Base-by-base conservation (phyloP, 345 rosid species). In the Mallotus nudiflorus region DNA sequence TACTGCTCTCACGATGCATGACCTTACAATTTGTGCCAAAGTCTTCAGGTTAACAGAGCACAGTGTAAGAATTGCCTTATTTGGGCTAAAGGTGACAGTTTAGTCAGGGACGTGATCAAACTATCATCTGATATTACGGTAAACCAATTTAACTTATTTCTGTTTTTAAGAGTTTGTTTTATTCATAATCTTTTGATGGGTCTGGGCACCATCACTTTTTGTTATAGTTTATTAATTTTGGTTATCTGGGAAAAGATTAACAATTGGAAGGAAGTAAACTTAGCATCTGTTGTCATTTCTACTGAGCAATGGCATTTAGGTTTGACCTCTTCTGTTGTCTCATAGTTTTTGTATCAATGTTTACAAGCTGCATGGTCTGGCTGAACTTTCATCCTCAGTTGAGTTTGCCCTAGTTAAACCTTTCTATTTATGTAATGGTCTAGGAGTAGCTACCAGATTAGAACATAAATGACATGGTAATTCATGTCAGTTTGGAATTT, bases 41-140 rank as follows among this genome's bases (percentile, higher is more conserved):
- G 2, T 62, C 86, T 77, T 78, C 89, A 95, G 99, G 84, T 92
- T 51, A 78, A 75, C 75, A 82, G 63, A 81, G 67, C 64, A 25
- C 67, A 52, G 66, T 92, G 99, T 77, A 80, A 75, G 74, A 92
- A 85, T 48, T 95, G 99, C 77, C 59, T 95, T 29, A 71, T 92
- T 69, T 92, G 98, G 99, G 94, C 96, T 15, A 95, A 95, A 85
- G 90, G 93, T 9, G 99, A 95, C 74, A 84, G 42, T 75, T 81
- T 95, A 55, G 88, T 84, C 1, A 90, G 90, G 76, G 99, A 88
- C 59, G 59, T 95, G 31, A 85, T 95, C 71, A 89, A 60, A 64
- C 81, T 65, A 73, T 85, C 91, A 51, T 73, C 89, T 5, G 78
- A 89, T 82, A 57, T 77, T 53, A 67, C 48, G 71, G 98, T 95